These are phyloP conservation scores for Metschnikowia baotianmanensis DNA, from an alignment of 805 yeast genomes.

Conservation along the genomic window DNA sequence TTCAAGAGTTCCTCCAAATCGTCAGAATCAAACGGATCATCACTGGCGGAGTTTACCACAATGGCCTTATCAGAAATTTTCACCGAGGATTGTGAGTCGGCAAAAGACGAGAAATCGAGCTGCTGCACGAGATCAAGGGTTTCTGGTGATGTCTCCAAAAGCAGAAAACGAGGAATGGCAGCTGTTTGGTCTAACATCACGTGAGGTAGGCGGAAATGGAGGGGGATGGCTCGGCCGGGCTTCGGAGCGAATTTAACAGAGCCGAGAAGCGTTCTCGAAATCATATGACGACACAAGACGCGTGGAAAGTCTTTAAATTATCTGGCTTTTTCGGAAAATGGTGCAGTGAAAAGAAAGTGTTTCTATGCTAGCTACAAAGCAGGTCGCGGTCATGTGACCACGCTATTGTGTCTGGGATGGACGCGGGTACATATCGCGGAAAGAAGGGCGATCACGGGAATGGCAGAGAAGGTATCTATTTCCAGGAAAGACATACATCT, in stretches of 20 bases:
- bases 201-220: not conserved
- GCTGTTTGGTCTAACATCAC: conserved; percentile 7
- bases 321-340: too few relatives aligned
- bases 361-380: too few relatives aligned
- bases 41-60: conserved; percentile 13
- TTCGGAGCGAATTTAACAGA: not conserved
- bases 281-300: conserved; percentile 3
- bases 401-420: too few relatives aligned
- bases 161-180: conserved; percentile 1
- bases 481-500: too few relatives aligned
- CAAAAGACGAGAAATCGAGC: conserved; percentile 21
- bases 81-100: conserved; percentile 10
- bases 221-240: not conserved
- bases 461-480: too few relatives aligned
- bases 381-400: too few relatives aligned
- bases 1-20: conserved; percentile 19
- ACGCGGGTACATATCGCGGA: too few relatives aligned
- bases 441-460: too few relatives aligned
- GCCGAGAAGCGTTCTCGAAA: conserved; percentile 3
- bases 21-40: conserved; percentile 21
- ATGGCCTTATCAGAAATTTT: not conserved
- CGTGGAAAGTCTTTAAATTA: not conserved
- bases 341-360: too few relatives aligned
- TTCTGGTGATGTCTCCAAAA: conserved; percentile 13
- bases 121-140: conserved; percentile 11